Conservation (phyloP, 495 filamentous ascomycete species). For the Tuber magnatum region DNA sequence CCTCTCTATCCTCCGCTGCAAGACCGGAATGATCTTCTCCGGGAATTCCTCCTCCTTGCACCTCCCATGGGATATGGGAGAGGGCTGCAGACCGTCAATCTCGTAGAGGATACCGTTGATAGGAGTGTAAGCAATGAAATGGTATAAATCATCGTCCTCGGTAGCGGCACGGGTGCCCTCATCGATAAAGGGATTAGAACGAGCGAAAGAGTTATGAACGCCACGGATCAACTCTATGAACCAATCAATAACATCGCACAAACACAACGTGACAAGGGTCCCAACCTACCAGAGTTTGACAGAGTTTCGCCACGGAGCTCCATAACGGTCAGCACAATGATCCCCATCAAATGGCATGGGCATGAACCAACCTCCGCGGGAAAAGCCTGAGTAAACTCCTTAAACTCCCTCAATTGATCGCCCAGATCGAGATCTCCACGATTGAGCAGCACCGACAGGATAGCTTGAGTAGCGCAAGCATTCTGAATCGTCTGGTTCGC, state of each 20-base stretch:
- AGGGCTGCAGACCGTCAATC: slow-evolving; percentile 86
- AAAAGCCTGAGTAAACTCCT: slow-evolving; percentile 82
- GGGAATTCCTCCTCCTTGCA: slow-evolving; percentile 66
- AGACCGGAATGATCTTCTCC: slow-evolving; percentile 73
- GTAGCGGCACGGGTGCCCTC: slow-evolving; percentile 62
- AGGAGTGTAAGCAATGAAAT: slow-evolving; percentile 93
- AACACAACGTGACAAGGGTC: neutral
- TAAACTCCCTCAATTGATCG: slow-evolving; percentile 62
- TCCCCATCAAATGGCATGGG: neutral
- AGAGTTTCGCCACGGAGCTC: slow-evolving; percentile 54
- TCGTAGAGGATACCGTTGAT: slow-evolving; percentile 78
- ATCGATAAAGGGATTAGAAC: slow-evolving; percentile 81
- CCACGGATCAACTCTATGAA: slow-evolving; percentile 74
- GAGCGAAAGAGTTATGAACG: slow-evolving; percentile 89
- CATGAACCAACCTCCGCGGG: slow-evolving; percentile 58
- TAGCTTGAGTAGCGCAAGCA: slow-evolving; percentile 93
- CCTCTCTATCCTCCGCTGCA: slow-evolving; percentile 73
- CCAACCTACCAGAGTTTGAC: slow-evolving; percentile 48
- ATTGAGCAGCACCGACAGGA: slow-evolving; percentile 88
- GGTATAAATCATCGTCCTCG: slow-evolving; percentile 77
- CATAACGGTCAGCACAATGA: slow-evolving; percentile 10
- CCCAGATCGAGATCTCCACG: slow-evolving; percentile 59
- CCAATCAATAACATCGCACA: slow-evolving; percentile 3
- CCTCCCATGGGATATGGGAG: slow-evolving; percentile 78
- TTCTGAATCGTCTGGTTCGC: slow-evolving; percentile 98